Conservation (phyloP, 2,329 filamentous ascomycete genomes). For the Cercospora sp. region DNA sequence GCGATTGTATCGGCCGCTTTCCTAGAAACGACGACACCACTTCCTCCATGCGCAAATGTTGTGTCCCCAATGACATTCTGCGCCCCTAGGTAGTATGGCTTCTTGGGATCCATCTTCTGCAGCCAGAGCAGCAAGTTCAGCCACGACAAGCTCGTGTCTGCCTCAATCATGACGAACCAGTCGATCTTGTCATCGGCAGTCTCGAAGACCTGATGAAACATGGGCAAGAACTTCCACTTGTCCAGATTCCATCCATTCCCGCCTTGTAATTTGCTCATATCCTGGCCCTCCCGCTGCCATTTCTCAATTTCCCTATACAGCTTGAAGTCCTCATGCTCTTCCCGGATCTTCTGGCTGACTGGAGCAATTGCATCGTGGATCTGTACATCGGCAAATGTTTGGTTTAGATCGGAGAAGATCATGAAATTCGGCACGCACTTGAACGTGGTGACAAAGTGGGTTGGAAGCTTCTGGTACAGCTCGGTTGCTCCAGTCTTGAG, state of each 20-base stretch:
- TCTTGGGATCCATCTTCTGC: conserved; percentile 49
- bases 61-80: conserved; percentile 41
- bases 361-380: conserved; percentile 38
- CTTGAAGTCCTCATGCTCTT: conserved; percentile 39
- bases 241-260: conserved; percentile 55
- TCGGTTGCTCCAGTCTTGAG: conserved; percentile 62
- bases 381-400: conserved; percentile 46
- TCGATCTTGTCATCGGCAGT: conserved; percentile 48
- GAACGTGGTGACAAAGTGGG: conserved; percentile 57
- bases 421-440: conserved; percentile 49
- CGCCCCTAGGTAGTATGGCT: conserved; percentile 53
- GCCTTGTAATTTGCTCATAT: conserved; percentile 36
- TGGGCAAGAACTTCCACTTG: conserved; percentile 60
- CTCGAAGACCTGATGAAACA: conserved; percentile 54
- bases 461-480: conserved; percentile 56
- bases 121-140: conserved; percentile 52
- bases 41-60: conserved; percentile 46
- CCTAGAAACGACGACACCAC: conserved; percentile 49
- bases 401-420: conserved; percentile 55
- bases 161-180: conserved; percentile 60
- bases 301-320: conserved; percentile 37
- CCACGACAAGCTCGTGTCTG: conserved; percentile 55
- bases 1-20: conserved; percentile 40
- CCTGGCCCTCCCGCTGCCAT: conserved; percentile 37
- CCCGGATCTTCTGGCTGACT: conserved; percentile 31